Evolutionary conservation across 805 yeast species (phyloP), one percentile per base, ranked within the genome.

Genomic region (Wickerhamiella brachini): DNA sequence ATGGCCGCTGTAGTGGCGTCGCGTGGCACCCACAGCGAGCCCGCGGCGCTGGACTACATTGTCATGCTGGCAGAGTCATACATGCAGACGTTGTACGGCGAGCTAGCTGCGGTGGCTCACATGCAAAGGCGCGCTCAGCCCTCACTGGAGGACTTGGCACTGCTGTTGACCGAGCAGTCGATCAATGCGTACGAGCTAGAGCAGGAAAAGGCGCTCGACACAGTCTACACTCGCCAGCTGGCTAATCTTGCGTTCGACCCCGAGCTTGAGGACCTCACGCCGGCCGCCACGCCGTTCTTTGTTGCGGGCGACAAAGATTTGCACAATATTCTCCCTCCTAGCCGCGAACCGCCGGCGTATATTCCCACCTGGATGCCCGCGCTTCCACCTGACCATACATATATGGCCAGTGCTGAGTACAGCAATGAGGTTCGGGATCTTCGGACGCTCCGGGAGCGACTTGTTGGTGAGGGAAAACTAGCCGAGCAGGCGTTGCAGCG

Each of bases 311-410:
- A 70, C 23, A 72, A 76, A 48, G 76, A 73, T 49, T 69, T 79
- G 3, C 71, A 78, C 2, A 69, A 73, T 47, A 70, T 85, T 23
- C 76, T 82, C 13, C 88, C 81, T 51, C 67, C 81, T 37, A 64
- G 68, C 1, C 68, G 71, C 21, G 61, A 65, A 24, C 56, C 65
- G 38, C 68, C 68, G 47, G 62, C 64, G 5, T 77, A 78, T 53
- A 73, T 85, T 7, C 94, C 94, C 0, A 62, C 68, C 5, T 88
- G 88, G 81, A 68, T 90, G 58, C 98, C 98, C 0, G 79, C 79
- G 12, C 72, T 90, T 26, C 98, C 98, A 1, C 95, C 97, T 0
- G 95, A 87, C 60, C 94, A 89, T 65, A 90, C 97, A 0, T 90
- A 83, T 63, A 80, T 78, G 65, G 76, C 80, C 51, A 84, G 95